A percentile compares a stretch with the other conserved stretches of the same genome.
Evolutionary conservation across 208 protist genomes (phyloP).

Genomic region (Leptomonas pyrrhocoris): DNA sequence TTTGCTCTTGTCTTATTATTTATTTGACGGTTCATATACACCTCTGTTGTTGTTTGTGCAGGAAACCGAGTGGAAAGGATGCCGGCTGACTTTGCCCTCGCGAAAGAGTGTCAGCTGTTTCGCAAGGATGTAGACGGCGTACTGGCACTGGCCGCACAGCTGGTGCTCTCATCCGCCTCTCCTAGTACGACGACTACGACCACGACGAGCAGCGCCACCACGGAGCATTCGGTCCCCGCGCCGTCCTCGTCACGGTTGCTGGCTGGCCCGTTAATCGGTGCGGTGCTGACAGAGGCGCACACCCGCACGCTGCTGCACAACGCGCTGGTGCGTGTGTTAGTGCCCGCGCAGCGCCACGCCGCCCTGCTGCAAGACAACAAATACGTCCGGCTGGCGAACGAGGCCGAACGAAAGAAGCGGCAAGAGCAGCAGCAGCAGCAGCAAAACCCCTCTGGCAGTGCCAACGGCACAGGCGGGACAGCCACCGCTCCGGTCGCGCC

Average conservation of each 20-base stretch:
- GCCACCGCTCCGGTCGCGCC: not conserved
- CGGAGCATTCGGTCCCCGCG: not conserved
- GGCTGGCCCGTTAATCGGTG: conserved; percentile 16
- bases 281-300: conserved; percentile 53
- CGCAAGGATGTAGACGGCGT: conserved; percentile 61
- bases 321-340: conserved; percentile 60
- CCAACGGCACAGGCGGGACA: conserved; percentile 1
- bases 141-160: conserved; percentile 43
- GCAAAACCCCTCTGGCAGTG: conserved; percentile 1
- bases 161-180: conserved; percentile 19
- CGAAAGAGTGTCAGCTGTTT: conserved; percentile 62
- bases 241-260: conserved; percentile 17
- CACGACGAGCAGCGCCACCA: not conserved
- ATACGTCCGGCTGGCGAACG: conserved; percentile 40
- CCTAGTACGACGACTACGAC: not conserved
- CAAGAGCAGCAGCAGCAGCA: conserved; percentile 19
- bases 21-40: no score
- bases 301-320: conserved; percentile 46
- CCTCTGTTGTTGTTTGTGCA: not conserved
- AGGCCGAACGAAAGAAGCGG: conserved; percentile 7
- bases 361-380: conserved; percentile 55
- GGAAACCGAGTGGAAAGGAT: conserved; percentile 21
- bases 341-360: conserved; percentile 49
- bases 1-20: no score
- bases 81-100: conserved; percentile 53